phyloP scores from a whole-genome alignment of 2,329 filamentous ascomycete genomes.

The Alternaria ventricosa region DNA sequence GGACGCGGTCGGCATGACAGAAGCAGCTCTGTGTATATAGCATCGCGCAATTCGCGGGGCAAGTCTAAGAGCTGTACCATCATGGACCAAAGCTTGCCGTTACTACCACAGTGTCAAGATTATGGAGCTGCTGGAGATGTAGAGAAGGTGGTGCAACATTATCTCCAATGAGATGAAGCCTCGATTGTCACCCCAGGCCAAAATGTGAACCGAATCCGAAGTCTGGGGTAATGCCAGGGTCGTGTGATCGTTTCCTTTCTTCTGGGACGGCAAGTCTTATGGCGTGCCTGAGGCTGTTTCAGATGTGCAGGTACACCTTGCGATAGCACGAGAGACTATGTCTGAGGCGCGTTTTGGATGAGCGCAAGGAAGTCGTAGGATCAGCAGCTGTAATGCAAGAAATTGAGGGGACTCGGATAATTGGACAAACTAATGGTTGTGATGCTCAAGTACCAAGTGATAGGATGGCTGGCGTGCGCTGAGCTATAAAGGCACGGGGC shows the following conservation, averaged over 20 bases:
- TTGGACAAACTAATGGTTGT: background rate
- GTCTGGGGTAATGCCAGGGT: background rate
- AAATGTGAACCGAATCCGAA: background rate
- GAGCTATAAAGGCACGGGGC: background rate
- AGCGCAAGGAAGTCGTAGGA: background rate
- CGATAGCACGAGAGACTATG: background rate
- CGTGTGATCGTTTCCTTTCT: background rate
- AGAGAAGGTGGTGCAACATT: background rate
- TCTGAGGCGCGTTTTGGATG: conserved; percentile 7
- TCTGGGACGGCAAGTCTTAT: background rate
- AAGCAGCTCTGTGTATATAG: conserved; percentile 40
- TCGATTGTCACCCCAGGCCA: background rate
- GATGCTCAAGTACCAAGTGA: background rate
- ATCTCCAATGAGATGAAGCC: background rate
- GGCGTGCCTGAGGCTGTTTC: conserved; percentile 10
- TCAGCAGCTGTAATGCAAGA: background rate
- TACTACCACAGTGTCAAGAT: background rate
- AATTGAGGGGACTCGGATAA: background rate
- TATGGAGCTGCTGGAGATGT: background rate
- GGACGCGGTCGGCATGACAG: conserved; percentile 31
- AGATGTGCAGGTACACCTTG: conserved; percentile 7
- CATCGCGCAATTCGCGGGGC: conserved; percentile 43
- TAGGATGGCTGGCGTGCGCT: background rate
- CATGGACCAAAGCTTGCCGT: background rate
- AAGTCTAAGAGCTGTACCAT: conserved; percentile 38